Evolutionary conservation across 2,329 filamentous ascomycete genomes (phyloP), one percentile per base, ranked within the genome.

Genomic region (Tolypocladium album): DNA sequence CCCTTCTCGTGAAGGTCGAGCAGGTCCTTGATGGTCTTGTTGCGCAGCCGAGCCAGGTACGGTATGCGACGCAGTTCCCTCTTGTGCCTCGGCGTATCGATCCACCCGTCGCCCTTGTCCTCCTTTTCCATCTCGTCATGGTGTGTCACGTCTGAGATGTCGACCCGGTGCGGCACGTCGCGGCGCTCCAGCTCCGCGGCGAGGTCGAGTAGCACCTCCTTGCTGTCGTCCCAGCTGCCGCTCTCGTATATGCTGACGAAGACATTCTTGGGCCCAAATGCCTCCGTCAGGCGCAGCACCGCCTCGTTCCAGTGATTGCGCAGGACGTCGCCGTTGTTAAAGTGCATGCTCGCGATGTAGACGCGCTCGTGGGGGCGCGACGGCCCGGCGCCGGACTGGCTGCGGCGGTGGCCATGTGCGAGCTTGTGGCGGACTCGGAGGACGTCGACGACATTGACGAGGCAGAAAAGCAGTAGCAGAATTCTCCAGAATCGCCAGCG

Each of bases 321-420:
- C 2, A 90, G 76, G 31, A 89, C 75, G 1, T 70, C 68, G 61
- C 82, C 87, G 63, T 83, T 83, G 66, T 88, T 89, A 79, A 86
- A 89, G 67, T 88, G 86, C 68, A 87, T 83, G 62, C 82, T 83
- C 5, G 86, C 83, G 62, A 91, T 88, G 73, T 84, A 90, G 62
- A 90, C 80, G 63, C 75, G 73, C 66, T 76, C 72, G 56, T 63
- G 65, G 27, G 64, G 68, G 53, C 69, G 68, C 59, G 69, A 65
- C 58, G 66, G 63, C 53, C 60, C 56, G 47, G 47, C 24, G 47
- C 24, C 47, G 34, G 59, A 40, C 57, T 56, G 61, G 59, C 42
- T 66, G 60, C 62, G 62, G 38, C 60, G 67, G 58, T 71, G 65
- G 61, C 67, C 67, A 64, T 67, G 62, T 64, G 67, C 60, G 24